A percentile compares a stretch with the other conserved stretches of the same genome.
Conservation (phyloP, 176 grass and related monocot genomes). For the Pharus latifolius region DNA sequence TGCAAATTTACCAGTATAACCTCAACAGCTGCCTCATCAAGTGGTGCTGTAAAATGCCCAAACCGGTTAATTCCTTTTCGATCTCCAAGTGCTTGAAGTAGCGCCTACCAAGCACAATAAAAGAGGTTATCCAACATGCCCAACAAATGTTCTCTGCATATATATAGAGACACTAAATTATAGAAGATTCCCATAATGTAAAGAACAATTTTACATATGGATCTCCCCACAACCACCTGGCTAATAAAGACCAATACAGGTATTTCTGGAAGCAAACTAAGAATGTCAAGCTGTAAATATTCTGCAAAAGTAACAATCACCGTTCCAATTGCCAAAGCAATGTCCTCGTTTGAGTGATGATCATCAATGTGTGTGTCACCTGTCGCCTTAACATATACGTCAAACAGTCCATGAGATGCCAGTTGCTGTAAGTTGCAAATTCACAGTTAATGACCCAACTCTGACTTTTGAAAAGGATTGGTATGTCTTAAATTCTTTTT, state of each 20-base stretch:
- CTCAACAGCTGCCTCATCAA: slow-evolving; percentile 87
- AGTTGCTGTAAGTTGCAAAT: slow-evolving; percentile 59
- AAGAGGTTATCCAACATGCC: neutral
- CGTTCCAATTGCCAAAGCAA: slow-evolving; percentile 93
- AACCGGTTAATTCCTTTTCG: slow-evolving; percentile 82
- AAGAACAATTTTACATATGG: neutral
- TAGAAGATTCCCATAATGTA: neutral
- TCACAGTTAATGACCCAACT: slow-evolving; percentile 6
- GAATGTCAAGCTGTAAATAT: neutral
- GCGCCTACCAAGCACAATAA: slow-evolving; percentile 35
- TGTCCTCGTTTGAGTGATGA: slow-evolving; percentile 96
- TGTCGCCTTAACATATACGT: slow-evolving; percentile 68
- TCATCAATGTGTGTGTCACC: slow-evolving; percentile 98
- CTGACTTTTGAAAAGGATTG: neutral
- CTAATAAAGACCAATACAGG: neutral
- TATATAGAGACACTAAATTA: neutral
- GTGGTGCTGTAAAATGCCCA: slow-evolving; percentile 85
- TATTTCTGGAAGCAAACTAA: neutral
- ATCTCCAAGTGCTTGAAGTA: slow-evolving; percentile 95
- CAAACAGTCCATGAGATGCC: slow-evolving; percentile 89
- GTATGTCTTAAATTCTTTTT: too few relatives aligned
- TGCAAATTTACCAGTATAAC: slow-evolving; percentile 63
- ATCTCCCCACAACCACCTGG: neutral
- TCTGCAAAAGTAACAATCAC: slow-evolving; percentile 36
- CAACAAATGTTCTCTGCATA: neutral